A percentile compares a stretch with the other conserved stretches of the same genome.
Conservation (phyloP, 129 eudicot species). For the Saussurea involucrata region DNA sequence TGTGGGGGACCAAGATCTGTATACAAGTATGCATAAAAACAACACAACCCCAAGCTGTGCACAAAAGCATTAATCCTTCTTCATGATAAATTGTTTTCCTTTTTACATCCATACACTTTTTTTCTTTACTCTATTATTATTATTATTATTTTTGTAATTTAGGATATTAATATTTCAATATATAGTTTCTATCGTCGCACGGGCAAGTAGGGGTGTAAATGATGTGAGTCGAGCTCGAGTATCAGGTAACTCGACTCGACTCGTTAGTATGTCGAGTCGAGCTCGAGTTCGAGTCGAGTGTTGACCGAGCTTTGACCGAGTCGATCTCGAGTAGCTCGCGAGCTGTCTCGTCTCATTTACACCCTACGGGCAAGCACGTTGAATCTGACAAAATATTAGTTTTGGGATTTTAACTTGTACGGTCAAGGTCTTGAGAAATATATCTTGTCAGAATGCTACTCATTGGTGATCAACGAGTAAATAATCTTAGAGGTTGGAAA, state of each 20-base stretch:
- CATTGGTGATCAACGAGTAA: not conserved
- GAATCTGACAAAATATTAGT: not conserved
- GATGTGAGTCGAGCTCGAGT: too few relatives aligned
- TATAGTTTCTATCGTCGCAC: too few relatives aligned
- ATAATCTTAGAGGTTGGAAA: not conserved
- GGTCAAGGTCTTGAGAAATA: not conserved
- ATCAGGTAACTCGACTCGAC: too few relatives aligned
- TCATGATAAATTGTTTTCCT: conserved; percentile 12
- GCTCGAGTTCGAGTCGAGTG: too few relatives aligned
- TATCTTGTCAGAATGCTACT: not conserved
- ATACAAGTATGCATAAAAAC: conserved; percentile 43
- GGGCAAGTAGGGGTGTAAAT: too few relatives aligned
- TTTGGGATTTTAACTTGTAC: not conserved
- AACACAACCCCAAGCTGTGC: conserved; percentile 40
- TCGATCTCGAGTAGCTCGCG: too few relatives aligned
- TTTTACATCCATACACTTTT: not conserved
- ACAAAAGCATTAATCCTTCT: conserved; percentile 41
- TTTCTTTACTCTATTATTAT: not conserved
- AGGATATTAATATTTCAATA: not conserved
- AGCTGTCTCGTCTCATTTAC: too few relatives aligned
- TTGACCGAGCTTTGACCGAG: too few relatives aligned
- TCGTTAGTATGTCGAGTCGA: too few relatives aligned
- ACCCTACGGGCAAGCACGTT: not conserved
- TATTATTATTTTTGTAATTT: not conserved
- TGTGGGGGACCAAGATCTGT: conserved; percentile 46